Conservation (phyloP, 805 yeast genomes). For the Diddensiella santjacobensis region DNA sequence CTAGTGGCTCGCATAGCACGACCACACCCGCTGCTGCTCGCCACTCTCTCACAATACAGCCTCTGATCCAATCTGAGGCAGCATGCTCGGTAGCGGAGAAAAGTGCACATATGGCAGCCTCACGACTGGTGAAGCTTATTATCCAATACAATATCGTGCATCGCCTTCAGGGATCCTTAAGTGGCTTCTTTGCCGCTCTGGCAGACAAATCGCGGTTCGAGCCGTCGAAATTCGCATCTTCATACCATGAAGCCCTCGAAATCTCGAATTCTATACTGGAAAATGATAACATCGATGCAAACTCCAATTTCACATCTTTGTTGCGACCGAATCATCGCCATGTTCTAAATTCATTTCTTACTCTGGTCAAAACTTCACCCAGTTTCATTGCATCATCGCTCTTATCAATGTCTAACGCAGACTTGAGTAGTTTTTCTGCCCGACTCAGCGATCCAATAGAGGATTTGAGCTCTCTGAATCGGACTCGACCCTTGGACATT, state of each 20-base stretch:
- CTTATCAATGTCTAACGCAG: slow-evolving; percentile 22
- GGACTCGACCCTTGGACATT: slow-evolving; percentile 29
- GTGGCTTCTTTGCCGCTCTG: slow-evolving; percentile 8
- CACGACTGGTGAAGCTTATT: slow-evolving; percentile 15
- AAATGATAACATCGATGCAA: slow-evolving; percentile 1
- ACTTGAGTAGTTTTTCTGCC: slow-evolving; percentile 18
- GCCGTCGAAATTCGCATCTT: slow-evolving; percentile 17
- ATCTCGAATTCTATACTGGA: slow-evolving; percentile 16
- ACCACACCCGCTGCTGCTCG: not conserved
- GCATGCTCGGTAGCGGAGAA: slow-evolving; percentile 9
- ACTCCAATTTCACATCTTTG: slow-evolving; percentile 13
- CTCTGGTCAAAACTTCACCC: slow-evolving; percentile 33
- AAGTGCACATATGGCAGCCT: slow-evolving; percentile 14
- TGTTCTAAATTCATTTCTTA: slow-evolving; percentile 32
- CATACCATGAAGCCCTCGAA: slow-evolving; percentile 22
- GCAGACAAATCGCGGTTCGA: slow-evolving; percentile 17
- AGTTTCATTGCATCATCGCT: slow-evolving; percentile 32
- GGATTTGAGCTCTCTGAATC: slow-evolving; percentile 23
- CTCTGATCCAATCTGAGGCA: slow-evolving; percentile 16
- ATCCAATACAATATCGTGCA: slow-evolving; percentile 19
- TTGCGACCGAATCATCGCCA: slow-evolving; percentile 28
- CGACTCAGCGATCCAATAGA: slow-evolving; percentile 21
- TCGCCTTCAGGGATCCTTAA: slow-evolving; percentile 18
- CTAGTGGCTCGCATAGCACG: too few species aligned
- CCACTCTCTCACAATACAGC: slow-evolving; percentile 14